phyloP scores from a whole-genome alignment of 164 flowering plant genomes.

The Paratinospora sagittata region DNA sequence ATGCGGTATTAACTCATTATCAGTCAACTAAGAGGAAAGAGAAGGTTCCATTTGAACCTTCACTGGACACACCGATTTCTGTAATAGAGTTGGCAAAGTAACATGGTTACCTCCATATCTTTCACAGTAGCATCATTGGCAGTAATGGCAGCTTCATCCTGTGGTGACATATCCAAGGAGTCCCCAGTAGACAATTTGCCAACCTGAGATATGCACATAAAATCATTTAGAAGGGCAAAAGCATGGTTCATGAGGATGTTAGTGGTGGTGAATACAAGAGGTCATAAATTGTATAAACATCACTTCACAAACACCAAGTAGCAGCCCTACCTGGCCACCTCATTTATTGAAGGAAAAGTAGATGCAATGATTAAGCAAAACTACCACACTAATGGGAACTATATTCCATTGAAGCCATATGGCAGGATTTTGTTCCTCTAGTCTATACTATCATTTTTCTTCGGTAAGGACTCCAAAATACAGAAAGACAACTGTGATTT shows the following conservation, averaged over 20 bases:
- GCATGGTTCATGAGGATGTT: neutral
- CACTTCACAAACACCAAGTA: no score
- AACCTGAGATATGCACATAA: conserved; percentile 37
- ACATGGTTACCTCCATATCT: conserved; percentile 88
- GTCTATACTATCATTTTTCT: neutral
- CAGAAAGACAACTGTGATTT: no score
- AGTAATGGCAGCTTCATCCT: conserved; percentile 69
- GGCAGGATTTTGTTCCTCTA: neutral
- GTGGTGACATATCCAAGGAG: conserved; percentile 88
- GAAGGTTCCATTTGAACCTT: neutral
- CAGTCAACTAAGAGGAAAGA: neutral
- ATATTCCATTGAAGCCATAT: neutral
- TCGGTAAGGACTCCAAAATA: no score
- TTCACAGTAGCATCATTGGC: conserved; percentile 88
- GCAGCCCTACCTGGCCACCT: neutral
- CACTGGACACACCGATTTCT: neutral
- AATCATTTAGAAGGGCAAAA: neutral
- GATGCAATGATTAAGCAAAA: neutral
- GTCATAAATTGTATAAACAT: no score
- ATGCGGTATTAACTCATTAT: neutral
- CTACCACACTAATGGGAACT: neutral
- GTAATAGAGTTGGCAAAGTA: neutral
- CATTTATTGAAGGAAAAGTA: neutral
- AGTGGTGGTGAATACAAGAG: neutral
- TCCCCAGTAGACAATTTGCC: conserved; percentile 93